Conservation (phyloP, 1,139 yeast genomes). For the Hansenula sp. region DNA sequence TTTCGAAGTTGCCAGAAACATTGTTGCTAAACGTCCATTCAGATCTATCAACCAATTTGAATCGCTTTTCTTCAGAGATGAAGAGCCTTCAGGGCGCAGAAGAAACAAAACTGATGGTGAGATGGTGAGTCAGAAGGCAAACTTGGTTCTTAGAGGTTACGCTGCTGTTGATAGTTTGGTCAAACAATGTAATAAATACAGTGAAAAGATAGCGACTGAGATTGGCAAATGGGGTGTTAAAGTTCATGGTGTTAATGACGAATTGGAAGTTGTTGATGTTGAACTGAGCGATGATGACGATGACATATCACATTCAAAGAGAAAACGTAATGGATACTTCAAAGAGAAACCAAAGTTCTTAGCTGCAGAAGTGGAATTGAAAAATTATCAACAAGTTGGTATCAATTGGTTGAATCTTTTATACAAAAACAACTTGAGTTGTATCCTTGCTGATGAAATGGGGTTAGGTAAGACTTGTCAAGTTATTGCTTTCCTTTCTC, state of each 20-base stretch:
- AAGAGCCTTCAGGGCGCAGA: slow-evolving; percentile 18
- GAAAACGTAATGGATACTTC: slow-evolving; percentile 45
- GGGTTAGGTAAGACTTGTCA: slow-evolving; percentile 96
- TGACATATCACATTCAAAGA: slow-evolving; percentile 27
- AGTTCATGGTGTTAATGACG: slow-evolving; percentile 55
- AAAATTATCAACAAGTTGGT: slow-evolving; percentile 93
- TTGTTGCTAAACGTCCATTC: slow-evolving; percentile 69
- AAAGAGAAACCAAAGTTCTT: slow-evolving; percentile 67
- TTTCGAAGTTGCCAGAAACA: slow-evolving; percentile 58
- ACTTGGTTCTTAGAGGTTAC: slow-evolving; percentile 74
- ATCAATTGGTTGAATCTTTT: slow-evolving; percentile 86
- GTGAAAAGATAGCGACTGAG: slow-evolving; percentile 63
- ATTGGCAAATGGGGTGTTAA: slow-evolving; percentile 86
- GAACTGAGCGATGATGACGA: slow-evolving; percentile 33
- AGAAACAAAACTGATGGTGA: slow-evolving; percentile 61
- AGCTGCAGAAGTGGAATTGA: slow-evolving; percentile 60
- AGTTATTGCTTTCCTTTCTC: slow-evolving; percentile 89
- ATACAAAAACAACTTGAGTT: slow-evolving; percentile 73
- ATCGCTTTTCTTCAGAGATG: slow-evolving; percentile 43
- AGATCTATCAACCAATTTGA: slow-evolving; percentile 51
- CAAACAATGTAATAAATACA: slow-evolving; percentile 75
- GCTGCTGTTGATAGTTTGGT: slow-evolving; percentile 91
- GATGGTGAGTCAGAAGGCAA: slow-evolving; percentile 67
- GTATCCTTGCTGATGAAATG: slow-evolving; percentile 97
- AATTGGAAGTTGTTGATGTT: slow-evolving; percentile 49